Base-by-base conservation (phyloP, 331 rosid genomes). In the Quercus tomentella region DNA sequence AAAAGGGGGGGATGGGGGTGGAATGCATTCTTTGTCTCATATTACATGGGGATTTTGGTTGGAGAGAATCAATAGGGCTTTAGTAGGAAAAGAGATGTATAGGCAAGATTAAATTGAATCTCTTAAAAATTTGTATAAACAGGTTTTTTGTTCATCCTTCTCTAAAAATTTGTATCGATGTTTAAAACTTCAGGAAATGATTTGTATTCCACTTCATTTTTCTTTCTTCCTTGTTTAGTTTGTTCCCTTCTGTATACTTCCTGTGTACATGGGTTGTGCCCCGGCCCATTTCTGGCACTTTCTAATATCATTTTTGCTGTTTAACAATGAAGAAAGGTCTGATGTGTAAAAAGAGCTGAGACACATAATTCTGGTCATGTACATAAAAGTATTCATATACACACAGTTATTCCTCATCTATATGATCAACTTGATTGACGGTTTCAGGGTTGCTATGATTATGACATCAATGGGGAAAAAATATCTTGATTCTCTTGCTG, bases 401-500 rank as follows among this genome's bases (percentile, higher is more conserved):
- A 21, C 28, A 21, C 25, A 60, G n/a, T 65, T 6, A 11, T 51
- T 78, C 58, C 68, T 62, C 45, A 16, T 25, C 22, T 70, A 54
- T 73, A 41, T 60, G 30, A 76, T 65, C 77, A 56, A 52, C 67
- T 49, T 63, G 41, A 61, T 68, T 37, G 63, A 77, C 82, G 85
- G 80, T 80, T 70, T 81, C 92, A 93, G 98, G 99, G 98, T 84
- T 79, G 94, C 88, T 93, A 95, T 78, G 93, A 91, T 79, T 93
- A 89, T 85, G 97, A 95, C 89, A 70, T 67, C 52, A 79, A 91
- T 55, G 98, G 98, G 83, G 0, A 30, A 90, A 84, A 95, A 90
- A 82, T 95, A 95, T 87, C 96, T 95, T 33, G 98, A 95, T 69
- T 9, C 99, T 58, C 97, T 95, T 71, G 98, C 99, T 71, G 97